Evolutionary conservation across 1,139 yeast species (phyloP).

Genomic region (Hyphopichia wangnamkhiaoensis): DNA sequence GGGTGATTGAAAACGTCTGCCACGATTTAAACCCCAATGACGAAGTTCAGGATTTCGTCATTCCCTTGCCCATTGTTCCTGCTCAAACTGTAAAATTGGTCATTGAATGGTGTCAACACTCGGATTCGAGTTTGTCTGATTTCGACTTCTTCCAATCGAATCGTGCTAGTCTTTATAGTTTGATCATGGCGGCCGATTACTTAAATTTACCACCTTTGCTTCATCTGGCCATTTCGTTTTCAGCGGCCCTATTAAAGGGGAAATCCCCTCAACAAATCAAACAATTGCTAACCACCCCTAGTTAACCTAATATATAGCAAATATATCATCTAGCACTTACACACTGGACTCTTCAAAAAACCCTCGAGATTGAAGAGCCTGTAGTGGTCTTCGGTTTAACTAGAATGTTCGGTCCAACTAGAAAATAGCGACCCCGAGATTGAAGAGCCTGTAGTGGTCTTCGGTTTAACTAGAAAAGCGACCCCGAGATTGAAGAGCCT

Average conservation of each 20-base stretch:
- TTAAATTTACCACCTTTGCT: not conserved
- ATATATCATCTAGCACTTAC: no score
- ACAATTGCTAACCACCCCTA: no score
- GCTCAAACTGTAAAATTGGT: not conserved
- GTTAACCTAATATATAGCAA: no score
- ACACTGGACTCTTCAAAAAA: no score
- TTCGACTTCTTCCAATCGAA: not conserved
- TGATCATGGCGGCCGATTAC: not conserved
- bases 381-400: no score
- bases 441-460: no score
- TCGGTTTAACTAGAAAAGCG: no score
- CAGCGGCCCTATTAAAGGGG: not conserved
- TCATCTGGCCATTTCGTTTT: not conserved
- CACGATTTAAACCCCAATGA: not conserved
- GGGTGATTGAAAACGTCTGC: no score
- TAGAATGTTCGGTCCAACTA: no score
- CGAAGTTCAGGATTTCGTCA: not conserved
- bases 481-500: no score
- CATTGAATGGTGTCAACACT: not conserved
- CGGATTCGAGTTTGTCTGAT: not conserved
- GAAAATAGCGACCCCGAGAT: no score
- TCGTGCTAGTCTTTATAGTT: not conserved
- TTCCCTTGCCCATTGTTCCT: not conserved
- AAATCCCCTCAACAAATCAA: not conserved
- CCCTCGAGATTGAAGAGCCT: no score